These are phyloP conservation scores for Phascolomyces articulosus DNA, from an alignment of 371 early-diverging fungal species.

Conservation along the genomic window DNA sequence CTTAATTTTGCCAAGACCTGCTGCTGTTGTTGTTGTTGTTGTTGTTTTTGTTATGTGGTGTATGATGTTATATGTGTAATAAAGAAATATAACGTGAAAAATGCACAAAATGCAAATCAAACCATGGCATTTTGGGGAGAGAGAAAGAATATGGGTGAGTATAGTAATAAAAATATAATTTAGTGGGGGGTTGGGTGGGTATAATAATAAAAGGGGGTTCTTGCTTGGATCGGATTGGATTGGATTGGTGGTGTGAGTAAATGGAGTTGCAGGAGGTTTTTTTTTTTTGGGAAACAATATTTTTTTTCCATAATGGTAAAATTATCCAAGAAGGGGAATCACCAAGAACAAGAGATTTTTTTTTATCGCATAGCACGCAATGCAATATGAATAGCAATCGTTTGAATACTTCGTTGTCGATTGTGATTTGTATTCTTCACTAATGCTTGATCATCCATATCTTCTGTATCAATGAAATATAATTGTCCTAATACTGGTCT, in stretches of 20 bases:
- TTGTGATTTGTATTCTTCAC: conserved; percentile 26
- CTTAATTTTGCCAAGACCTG: conserved; percentile 8
- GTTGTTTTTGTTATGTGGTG: no score
- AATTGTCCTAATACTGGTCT: conserved; percentile 21
- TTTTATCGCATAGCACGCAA: conserved; percentile 25
- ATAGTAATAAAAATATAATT: no score
- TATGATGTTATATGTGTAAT: not conserved
- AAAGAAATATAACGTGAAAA: no score
- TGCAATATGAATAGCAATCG: conserved; percentile 24
- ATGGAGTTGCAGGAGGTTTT: not conserved
- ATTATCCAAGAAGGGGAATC: conserved; percentile 13
- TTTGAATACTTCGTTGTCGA: conserved; percentile 20
- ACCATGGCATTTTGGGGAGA: no score
- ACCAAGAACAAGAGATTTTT: not conserved
- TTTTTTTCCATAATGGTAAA: conserved; percentile 12
- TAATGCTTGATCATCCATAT: conserved; percentile 17
- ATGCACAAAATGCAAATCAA: no score
- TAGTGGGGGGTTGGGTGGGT: not conserved
- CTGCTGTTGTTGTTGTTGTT: no score
- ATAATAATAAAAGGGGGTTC: not conserved
- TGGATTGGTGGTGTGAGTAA: not conserved
- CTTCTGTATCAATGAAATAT: conserved; percentile 14
- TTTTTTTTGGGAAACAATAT: not conserved
- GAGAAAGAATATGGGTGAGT: no score
- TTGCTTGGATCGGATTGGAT: no score